Conservation (phyloP, 1,284 basidiomycete genomes). For the Filobasidium uniguttulatum region DNA sequence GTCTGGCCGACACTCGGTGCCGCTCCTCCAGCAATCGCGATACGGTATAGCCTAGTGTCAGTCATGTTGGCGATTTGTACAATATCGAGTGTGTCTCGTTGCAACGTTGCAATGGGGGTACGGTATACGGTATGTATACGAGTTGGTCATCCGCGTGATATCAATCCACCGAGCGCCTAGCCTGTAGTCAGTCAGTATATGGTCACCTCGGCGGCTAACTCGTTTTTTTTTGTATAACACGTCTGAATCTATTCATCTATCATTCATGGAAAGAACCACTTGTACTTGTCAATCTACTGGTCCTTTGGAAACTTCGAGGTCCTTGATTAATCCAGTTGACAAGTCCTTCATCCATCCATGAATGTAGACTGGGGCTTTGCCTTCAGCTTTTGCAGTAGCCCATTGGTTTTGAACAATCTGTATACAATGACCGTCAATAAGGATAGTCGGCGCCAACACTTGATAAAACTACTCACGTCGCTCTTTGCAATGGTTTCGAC, state of each 20-base stretch:
- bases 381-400: constrained; percentile 4
- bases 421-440: not conserved
- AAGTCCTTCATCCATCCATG: constrained; percentile 51
- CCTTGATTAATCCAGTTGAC: constrained; percentile 52
- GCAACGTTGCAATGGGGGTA: too few relatives aligned
- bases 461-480: constrained; percentile 20
- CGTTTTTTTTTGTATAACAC: too few relatives aligned
- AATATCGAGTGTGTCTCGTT: too few relatives aligned
- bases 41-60: too few relatives aligned
- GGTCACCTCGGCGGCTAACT: too few relatives aligned
- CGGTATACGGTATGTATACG: too few relatives aligned
- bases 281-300: constrained; percentile 9
- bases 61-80: too few relatives aligned
- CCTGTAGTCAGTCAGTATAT: too few relatives aligned
- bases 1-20: not conserved
- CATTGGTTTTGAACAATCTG: constrained; percentile 12
- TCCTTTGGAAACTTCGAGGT: constrained; percentile 47
- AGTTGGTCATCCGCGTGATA: too few relatives aligned
- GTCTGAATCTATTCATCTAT: too few relatives aligned
- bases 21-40: not conserved
- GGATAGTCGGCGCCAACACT: not conserved
- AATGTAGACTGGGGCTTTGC: constrained; percentile 15
- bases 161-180: too few relatives aligned
- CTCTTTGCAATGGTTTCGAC: constrained; percentile 57
- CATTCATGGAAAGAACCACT: too few relatives aligned